Percentiles rank a stretch among this genome's conserved stretches.
Evolutionary conservation across 352 stramenopile species (phyloP).

Genomic region (Detonula confervacea): DNA sequence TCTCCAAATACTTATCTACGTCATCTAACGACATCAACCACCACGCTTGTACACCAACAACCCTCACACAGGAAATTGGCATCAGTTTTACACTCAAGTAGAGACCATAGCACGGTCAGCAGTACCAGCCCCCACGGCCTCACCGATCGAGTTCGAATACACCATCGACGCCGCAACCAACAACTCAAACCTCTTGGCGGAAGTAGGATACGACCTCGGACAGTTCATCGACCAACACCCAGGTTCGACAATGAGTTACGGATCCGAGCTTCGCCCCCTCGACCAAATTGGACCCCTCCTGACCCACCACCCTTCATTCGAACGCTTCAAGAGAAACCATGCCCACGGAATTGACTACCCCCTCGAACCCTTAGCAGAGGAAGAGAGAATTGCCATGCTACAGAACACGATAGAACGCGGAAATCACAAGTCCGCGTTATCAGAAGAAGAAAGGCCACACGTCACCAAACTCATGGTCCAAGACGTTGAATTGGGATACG

Average conservation of each 20-base stretch:
- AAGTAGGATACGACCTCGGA: not conserved
- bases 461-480: conserved; percentile 4
- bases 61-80: not conserved
- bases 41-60: not conserved
- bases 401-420: not conserved
- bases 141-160: not conserved
- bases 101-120: not conserved
- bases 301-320: not conserved
- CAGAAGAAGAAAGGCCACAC: not conserved
- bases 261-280: conserved; percentile 7
- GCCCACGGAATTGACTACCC: too few species aligned
- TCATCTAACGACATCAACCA: not conserved
- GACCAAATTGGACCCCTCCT: conserved; percentile 5
- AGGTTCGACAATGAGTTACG: not conserved
- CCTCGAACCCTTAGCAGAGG: too few species aligned
- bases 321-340: too few species aligned
- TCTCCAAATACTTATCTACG: too few species aligned
- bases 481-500: conserved; percentile 9
- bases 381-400: not conserved
- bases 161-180: not conserved
- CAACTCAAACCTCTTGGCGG: not conserved
- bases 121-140: not conserved
- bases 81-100: not conserved
- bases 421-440: conserved; percentile 12
- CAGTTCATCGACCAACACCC: not conserved